Evolutionary conservation across 2,329 filamentous ascomycete genomes (phyloP).

Genomic region (Penicillium digitatum): DNA sequence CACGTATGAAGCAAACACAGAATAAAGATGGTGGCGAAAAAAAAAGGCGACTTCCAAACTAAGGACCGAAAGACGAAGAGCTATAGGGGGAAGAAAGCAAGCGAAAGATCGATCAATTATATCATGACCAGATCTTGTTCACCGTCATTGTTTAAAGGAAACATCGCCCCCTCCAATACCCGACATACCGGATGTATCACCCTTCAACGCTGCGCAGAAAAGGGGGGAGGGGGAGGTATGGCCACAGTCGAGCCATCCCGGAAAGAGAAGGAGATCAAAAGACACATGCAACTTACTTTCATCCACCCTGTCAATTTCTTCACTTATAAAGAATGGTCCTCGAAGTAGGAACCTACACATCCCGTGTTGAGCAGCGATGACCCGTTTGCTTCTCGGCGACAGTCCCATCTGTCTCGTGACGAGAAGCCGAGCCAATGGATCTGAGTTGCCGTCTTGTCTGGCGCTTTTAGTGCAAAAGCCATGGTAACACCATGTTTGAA

Average conservation of each 20-base stretch:
- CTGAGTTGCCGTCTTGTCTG: not conserved
- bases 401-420: conserved; percentile 19
- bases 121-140: conserved; percentile 8
- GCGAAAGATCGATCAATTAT: conserved; percentile 13
- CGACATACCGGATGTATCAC: conserved; percentile 10
- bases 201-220: conserved; percentile 7
- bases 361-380: conserved; percentile 11
- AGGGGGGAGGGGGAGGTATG: conserved; percentile 1
- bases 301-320: not conserved
- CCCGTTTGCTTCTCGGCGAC: conserved; percentile 11
- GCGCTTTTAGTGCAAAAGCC: conserved; percentile 13
- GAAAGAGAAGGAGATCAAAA: conserved; percentile 13
- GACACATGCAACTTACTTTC: conserved; percentile 6
- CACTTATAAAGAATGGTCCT: conserved; percentile 3
- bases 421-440: conserved; percentile 13
- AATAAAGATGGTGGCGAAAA: not conserved
- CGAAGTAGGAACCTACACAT: conserved; percentile 1
- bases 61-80: conserved; percentile 1
- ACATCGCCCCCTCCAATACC: conserved; percentile 17
- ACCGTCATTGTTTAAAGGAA: conserved; percentile 5
- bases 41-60: not conserved
- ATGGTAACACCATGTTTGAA: conserved; percentile 21
- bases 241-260: conserved; percentile 13
- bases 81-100: not conserved
- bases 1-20: not conserved